These are phyloP conservation scores for Tylopilus sp. DNA, from an alignment of 768 basidiomycete species.

Conservation along the genomic window DNA sequence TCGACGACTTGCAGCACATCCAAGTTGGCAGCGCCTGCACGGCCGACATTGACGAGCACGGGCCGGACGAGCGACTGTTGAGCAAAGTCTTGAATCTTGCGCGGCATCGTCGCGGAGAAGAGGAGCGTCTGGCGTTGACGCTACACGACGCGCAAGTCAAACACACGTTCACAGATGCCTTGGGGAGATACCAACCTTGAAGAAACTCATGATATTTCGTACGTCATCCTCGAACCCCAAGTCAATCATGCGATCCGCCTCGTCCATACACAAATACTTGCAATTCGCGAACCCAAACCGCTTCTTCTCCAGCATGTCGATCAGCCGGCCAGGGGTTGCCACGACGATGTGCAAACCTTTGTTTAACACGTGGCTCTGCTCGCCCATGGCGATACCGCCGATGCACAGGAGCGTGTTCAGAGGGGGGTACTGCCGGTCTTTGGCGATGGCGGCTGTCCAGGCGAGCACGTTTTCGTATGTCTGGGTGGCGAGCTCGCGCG, in stretches of 20 bases:
- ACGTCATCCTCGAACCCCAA: slow-evolving; percentile 99
- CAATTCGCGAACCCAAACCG: slow-evolving; percentile 89
- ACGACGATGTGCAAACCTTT: slow-evolving; percentile 95
- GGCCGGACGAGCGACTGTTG: slow-evolving; percentile 94
- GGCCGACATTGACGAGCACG: slow-evolving; percentile 93
- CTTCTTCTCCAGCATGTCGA: slow-evolving; percentile 98
- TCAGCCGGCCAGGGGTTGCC: slow-evolving; percentile 93
- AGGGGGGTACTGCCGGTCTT: slow-evolving; percentile 77
- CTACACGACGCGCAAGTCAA: slow-evolving; percentile 37
- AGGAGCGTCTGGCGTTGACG: slow-evolving; percentile 94
- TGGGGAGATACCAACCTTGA: too few species aligned
- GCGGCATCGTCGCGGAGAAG: slow-evolving; percentile 99
- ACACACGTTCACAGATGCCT: too few species aligned
- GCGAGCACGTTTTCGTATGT: slow-evolving; percentile 91
- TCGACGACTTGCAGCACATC: slow-evolving; percentile 97
- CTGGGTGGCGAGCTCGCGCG: slow-evolving; percentile 93
- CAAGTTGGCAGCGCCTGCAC: slow-evolving; percentile 95
- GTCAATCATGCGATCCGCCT: slow-evolving; percentile 99
- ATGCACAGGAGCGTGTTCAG: slow-evolving; percentile 91
- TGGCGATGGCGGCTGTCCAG: slow-evolving; percentile 82
- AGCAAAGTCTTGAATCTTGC: slow-evolving; percentile 98
- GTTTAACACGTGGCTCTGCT: slow-evolving; percentile 88
- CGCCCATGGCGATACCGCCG: slow-evolving; percentile 97
- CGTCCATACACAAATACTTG: slow-evolving; percentile 98
- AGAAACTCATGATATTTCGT: slow-evolving; percentile 98